Conservation (phyloP, 257 asterid species). For the Ligustrum vulgare region DNA sequence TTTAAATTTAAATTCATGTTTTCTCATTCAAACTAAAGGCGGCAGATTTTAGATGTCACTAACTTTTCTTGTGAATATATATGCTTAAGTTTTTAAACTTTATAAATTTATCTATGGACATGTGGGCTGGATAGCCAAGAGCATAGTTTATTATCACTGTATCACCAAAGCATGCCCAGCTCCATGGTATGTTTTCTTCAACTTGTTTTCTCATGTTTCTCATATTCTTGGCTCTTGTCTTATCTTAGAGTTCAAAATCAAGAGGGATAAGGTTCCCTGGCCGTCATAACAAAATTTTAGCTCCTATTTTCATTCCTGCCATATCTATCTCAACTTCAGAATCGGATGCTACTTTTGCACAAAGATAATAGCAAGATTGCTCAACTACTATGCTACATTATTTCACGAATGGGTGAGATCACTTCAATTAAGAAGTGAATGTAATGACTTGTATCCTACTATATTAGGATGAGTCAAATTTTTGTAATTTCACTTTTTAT, state of each 20-base stretch:
- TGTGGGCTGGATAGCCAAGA: neutral
- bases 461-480: too few species aligned
- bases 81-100: neutral
- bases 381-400: too few species aligned
- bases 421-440: too few species aligned
- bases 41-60: too few species aligned
- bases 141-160: neutral
- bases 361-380: too few species aligned
- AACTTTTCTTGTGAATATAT: neutral
- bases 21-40: too few species aligned
- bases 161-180: neutral
- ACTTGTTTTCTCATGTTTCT: conserved; percentile 7
- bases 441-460: too few species aligned
- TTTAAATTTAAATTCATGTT: too few species aligned
- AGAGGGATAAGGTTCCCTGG: conserved; percentile 97
- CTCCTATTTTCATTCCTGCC: conserved; percentile 94
- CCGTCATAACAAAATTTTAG: conserved; percentile 89
- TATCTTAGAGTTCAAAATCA: conserved; percentile 71
- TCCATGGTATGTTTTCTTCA: conserved; percentile 9
- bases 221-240: conserved; percentile 10
- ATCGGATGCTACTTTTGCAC: conserved; percentile 47
- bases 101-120: neutral
- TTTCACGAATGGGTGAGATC: too few species aligned
- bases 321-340: conserved; percentile 66
- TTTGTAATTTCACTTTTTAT: too few species aligned